These are phyloP conservation scores for Colletotrichum magnum DNA, from an alignment of 2,329 filamentous ascomycete species.

Conservation along the genomic window DNA sequence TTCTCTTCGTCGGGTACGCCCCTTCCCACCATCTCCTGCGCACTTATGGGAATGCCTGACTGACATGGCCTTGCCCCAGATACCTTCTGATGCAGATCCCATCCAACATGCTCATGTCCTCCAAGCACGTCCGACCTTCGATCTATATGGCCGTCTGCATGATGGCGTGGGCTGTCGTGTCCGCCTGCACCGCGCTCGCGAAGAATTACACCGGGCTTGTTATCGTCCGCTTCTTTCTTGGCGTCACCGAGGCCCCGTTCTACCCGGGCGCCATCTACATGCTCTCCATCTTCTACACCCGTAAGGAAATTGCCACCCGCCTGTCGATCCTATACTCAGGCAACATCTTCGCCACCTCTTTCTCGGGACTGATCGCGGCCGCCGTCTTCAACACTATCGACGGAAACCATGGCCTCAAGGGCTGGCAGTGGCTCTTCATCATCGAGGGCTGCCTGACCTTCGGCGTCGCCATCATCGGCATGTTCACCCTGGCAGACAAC, in stretches of 20 bases:
- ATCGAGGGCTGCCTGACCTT: constrained; percentile 50
- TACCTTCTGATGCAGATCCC: constrained; percentile 64
- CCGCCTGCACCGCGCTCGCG: constrained; percentile 56
- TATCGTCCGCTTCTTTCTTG: constrained; percentile 57
- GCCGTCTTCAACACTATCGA: constrained; percentile 54
- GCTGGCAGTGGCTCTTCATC: constrained; percentile 53
- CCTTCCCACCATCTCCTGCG: background rate
- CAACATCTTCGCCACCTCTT: constrained; percentile 53
- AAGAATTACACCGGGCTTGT: constrained; percentile 59
- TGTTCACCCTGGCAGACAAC: constrained; percentile 53
- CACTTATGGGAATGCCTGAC: background rate
- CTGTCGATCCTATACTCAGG: constrained; percentile 62
- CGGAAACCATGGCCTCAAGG: constrained; percentile 45
- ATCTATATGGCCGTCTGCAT: constrained; percentile 51
- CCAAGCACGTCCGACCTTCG: constrained; percentile 51
- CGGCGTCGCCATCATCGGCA: constrained; percentile 47
- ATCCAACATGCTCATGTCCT: constrained; percentile 60
- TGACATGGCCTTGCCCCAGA: background rate
- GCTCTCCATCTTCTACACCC: constrained; percentile 68
- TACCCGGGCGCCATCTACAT: constrained; percentile 55
- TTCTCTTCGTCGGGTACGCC: constrained; percentile 64
- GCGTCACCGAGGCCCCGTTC: constrained; percentile 58
- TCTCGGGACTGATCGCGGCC: constrained; percentile 60
- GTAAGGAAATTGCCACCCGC: constrained; percentile 60
- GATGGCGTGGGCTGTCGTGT: constrained; percentile 58